phyloP scores from a whole-genome alignment of 2,329 filamentous ascomycete genomes.

The Paecilomyces dactylethromorphus region DNA sequence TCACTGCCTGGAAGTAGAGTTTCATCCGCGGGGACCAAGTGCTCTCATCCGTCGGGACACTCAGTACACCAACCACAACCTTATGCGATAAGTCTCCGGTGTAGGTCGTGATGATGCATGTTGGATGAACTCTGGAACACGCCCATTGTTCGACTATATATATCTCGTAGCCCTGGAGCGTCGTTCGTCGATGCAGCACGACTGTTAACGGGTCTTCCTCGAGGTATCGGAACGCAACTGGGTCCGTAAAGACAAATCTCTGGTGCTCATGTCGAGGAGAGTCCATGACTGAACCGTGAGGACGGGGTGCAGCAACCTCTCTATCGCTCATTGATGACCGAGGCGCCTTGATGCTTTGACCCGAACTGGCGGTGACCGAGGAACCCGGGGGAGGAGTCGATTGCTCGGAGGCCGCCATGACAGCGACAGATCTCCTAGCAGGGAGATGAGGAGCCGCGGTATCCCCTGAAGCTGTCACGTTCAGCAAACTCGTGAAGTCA shows the following conservation, averaged over 20 bases:
- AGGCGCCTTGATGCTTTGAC: conserved; percentile 18
- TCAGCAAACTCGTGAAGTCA: conserved; percentile 4
- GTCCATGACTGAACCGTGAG: conserved; percentile 9
- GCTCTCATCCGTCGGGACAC: conserved; percentile 71
- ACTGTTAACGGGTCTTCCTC: conserved; percentile 74
- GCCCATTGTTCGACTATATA: conserved; percentile 98
- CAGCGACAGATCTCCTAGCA: conserved; percentile 5
- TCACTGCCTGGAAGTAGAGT: conserved; percentile 79
- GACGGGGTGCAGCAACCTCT: conserved; percentile 14
- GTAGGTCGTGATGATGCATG: conserved; percentile 85
- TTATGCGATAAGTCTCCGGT: conserved; percentile 77
- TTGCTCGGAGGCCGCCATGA: conserved; percentile 17
- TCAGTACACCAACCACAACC: conserved; percentile 72
- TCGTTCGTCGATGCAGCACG: conserved; percentile 64
- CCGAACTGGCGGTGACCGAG: conserved; percentile 15
- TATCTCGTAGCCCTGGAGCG: conserved; percentile 77
- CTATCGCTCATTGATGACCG: conserved; percentile 11
- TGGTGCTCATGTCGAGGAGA: conserved; percentile 37
- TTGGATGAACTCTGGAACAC: conserved; percentile 83
- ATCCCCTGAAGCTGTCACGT: conserved; percentile 2
- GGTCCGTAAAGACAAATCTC: conserved; percentile 59
- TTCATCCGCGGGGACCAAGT: conserved; percentile 73
- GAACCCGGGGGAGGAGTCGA: conserved; percentile 14
- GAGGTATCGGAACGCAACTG: conserved; percentile 65
- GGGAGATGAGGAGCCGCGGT: not conserved